Evolutionary conservation across 306 rosid genomes (phyloP), one percentile per base, ranked within the genome.

Genomic region (Sophora flavescens): DNA sequence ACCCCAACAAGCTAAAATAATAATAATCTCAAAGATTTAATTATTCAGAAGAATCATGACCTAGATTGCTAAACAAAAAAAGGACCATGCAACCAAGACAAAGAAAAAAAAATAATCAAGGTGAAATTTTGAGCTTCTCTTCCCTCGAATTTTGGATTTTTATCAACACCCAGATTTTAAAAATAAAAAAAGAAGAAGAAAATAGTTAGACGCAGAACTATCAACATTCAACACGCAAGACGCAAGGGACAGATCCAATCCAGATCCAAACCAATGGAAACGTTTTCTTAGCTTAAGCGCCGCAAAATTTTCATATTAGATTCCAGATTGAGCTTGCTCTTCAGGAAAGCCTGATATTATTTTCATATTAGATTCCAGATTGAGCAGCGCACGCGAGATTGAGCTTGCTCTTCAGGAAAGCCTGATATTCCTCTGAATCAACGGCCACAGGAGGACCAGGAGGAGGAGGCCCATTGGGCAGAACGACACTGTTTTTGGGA

Each of bases 321-420:
- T 6, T 16, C 14, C 26, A 4, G 56, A 68, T 35, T 4, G 14
- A n/a, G n/a, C n/a, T n/a, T n/a, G n/a, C n/a, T n/a, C n/a, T n/a
- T n/a, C n/a, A n/a, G n/a, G n/a, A n/a, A n/a, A n/a, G n/a, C n/a
- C n/a, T n/a, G n/a, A n/a, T n/a, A n/a, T n/a, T n/a, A n/a, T n/a
- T n/a, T n/a, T n/a, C n/a, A n/a, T n/a, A n/a, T n/a, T n/a, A n/a
- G n/a, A n/a, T n/a, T n/a, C n/a, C n/a, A 1, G 6, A 56, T 26
- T 36, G 4, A 13, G 97, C 98, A 41, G 96, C 96, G 22, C 98
- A 94, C 12, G 98, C 98, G 32, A 88, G 91, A 66, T 90, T 80
- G 82, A 94, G 97, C 80, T 90, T 86, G 89, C 83, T 90, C 88
- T 94, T 94, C 50, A 94, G 93, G 32, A 89, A 80, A n/a, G 91